Percentiles rank a stretch among this genome's conserved stretches.
Conservation (phyloP, 1,284 basidiomycete genomes). For the Microbotryomycetes sp. region DNA sequence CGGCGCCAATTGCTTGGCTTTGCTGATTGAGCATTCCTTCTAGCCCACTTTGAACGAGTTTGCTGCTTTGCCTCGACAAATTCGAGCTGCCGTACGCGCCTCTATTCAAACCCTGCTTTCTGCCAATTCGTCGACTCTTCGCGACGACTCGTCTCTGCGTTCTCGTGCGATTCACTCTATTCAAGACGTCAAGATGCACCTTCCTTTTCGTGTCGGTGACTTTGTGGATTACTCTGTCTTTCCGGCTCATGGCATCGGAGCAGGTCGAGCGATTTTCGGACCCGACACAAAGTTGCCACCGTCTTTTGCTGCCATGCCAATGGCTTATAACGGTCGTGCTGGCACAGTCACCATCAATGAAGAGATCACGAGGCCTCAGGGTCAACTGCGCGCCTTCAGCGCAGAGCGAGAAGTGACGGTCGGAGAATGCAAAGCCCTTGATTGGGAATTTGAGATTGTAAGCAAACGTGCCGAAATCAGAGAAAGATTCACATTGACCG, state of each 20-base stretch:
- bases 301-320: conserved; percentile 23
- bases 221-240: conserved; percentile 34
- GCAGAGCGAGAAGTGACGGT: conserved; percentile 16
- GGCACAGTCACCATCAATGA: conserved; percentile 13
- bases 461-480: no score
- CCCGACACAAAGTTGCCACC: conserved; percentile 21
- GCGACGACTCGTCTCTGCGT: neutral
- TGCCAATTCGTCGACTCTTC: neutral
- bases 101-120: conserved; percentile 22
- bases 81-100: conserved; percentile 14
- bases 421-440: conserved; percentile 21
- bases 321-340: conserved; percentile 32
- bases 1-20: neutral
- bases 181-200: conserved; percentile 11
- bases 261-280: conserved; percentile 23
- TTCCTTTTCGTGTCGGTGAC: conserved; percentile 31
- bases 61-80: conserved; percentile 5
- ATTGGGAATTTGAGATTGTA: conserved; percentile 35
- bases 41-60: conserved; percentile 28
- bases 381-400: conserved; percentile 23
- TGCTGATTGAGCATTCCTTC: neutral
- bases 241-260: conserved; percentile 28
- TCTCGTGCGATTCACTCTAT: conserved; percentile 2
- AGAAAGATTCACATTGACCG: no score
- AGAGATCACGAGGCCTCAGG: conserved; percentile 16